Base-by-base conservation (phyloP, 2,329 filamentous ascomycete species). In the Exophiala oligosperma region DNA sequence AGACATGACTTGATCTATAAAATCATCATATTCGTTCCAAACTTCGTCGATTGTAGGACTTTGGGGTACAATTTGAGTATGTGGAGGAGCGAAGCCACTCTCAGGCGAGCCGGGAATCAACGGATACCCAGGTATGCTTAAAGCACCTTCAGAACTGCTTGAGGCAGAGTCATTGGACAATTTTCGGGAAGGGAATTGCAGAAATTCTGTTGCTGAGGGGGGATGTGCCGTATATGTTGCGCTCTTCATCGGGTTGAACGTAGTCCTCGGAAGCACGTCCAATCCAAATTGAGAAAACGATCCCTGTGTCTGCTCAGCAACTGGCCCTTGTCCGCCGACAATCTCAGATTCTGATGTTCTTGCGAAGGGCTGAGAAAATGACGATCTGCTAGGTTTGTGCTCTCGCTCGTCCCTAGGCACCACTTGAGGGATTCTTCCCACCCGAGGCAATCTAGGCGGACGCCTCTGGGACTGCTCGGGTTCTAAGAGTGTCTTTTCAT, bases 1-100 rank as follows among this genome's bases (percentile, higher is more conserved):
- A 3, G 80, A 82, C 50, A 84, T 81, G 9, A 86, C 81, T 57
- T 90, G 87, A 52, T 90, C 89, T 54, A 97, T 83, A 11, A 97
- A 77, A 67, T 97, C 93, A 64, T 97, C 87, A 69, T 95, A 97
- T 73, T 96, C 93, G 52, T 92, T 87, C 93, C 93, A 97, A 1
- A 96, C 83, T 69, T 97, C 93, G 67, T 97, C 93, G 64, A 54
- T 32, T 29, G 48, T 61, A 11, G 56, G 61, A 40, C 52, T 63
- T n/a, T 48, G 49, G 8, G 41, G 35, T 21, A 52, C 29, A 38
- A 57, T 51, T 28, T 4, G 14, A 41, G 49, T 41, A 32, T 29
- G 11, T 6, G 41, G 17, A 8, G 23, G 26, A 41, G 17, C 9
- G 32, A 49, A 8, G 24, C 21, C 37, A 38, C 24, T 12, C 6